A percentile compares a stretch with the other conserved stretches of the same genome.
Conservation (phyloP, 345 rosid species). For the Fremontodendron californicum region DNA sequence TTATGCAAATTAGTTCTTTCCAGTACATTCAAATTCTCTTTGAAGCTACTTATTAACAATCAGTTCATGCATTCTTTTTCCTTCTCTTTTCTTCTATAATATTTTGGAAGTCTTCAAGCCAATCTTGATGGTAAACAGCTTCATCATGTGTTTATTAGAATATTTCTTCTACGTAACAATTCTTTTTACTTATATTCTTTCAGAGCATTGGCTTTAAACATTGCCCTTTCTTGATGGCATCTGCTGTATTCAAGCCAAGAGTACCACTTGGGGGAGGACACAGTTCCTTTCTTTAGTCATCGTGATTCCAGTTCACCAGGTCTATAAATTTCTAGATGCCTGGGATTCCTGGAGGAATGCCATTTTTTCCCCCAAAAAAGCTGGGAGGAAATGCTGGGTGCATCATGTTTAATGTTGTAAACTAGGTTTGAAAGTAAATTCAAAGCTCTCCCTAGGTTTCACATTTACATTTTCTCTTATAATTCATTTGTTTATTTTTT, state of each 20-base stretch:
- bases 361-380: not conserved
- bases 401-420: not conserved
- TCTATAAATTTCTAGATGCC: not conserved
- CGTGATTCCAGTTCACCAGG: not conserved
- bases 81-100: not conserved
- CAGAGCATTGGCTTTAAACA: constrained; percentile 73
- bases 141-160: not conserved
- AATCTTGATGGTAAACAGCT: not conserved
- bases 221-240: constrained; percentile 55
- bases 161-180: not conserved
- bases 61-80: too few relatives aligned
- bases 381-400: not conserved
- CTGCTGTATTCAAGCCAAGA: constrained; percentile 64
- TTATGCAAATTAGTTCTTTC: not conserved
- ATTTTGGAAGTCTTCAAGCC: not conserved
- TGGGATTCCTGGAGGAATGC: not conserved
- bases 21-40: not conserved
- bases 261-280: constrained; percentile 84
- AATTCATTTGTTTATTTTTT: not conserved
- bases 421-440: not conserved
- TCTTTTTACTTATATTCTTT: constrained; percentile 8
- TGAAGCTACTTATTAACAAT: not conserved
- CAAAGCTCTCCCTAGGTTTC: not conserved
- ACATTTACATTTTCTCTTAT: not conserved
- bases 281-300: constrained; percentile 51